phyloP scores from a whole-genome alignment of 306 rosid genomes.

The barrel medic (Medicago truncatula) region DNA sequence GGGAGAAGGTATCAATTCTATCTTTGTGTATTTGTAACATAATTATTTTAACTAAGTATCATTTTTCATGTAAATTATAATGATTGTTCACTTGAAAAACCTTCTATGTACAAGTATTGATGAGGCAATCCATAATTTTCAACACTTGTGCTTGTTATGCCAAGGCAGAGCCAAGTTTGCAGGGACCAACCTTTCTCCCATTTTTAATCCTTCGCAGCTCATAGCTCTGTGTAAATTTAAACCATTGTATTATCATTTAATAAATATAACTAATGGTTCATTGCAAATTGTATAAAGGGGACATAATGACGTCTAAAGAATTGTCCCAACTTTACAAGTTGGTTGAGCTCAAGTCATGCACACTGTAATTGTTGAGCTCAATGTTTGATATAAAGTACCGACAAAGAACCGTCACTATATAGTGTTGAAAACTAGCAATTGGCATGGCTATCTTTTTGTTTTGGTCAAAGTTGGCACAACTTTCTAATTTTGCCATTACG shows the following conservation, averaged over 20 bases:
- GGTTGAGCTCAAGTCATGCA: neutral
- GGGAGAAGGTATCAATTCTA: constrained; percentile 68
- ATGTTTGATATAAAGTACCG: neutral
- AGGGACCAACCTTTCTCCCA: neutral
- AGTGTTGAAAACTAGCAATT: neutral
- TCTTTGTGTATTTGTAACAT: constrained; percentile 20
- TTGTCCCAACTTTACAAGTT: neutral
- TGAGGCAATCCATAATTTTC: constrained; percentile 18
- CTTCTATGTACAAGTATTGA: constrained; percentile 1
- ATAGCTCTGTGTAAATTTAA: neutral
- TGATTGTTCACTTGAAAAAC: neutral
- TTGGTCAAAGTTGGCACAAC: neutral
- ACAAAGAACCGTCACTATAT: neutral
- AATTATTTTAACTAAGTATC: constrained; percentile 4
- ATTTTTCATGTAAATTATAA: constrained; percentile 4
- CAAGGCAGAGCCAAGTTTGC: neutral
- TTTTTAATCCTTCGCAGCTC: neutral
- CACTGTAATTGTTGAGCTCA: neutral
- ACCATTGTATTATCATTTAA: neutral
- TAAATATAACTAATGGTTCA: neutral
- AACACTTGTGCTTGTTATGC: neutral
- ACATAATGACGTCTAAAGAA: neutral
- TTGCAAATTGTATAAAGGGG: neutral
- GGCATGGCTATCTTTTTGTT: neutral
- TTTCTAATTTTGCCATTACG: neutral